Base-by-base conservation (phyloP, 768 basidiomycete species). In the Leucosporidium scottii region DNA sequence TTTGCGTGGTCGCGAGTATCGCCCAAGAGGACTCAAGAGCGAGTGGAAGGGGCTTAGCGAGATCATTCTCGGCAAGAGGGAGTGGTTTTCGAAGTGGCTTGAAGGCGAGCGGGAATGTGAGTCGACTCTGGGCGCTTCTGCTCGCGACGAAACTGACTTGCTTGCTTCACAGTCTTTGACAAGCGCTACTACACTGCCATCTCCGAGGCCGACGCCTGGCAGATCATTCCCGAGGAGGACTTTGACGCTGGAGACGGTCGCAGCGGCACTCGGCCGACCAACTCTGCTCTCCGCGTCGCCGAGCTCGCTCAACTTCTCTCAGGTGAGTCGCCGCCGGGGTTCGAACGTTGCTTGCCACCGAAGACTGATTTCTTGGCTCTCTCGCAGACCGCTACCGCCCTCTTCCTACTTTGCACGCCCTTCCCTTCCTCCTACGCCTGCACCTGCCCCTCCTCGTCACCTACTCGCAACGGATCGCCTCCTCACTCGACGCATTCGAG, bases 1-100 rank as follows among this genome's bases (percentile, higher is more conserved):
- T 27, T 75, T 97, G 48, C 79, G 81, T 23, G 88, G 89, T 70
- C 85, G 71, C 5, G 90, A 88, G 0, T 96, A 91, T 75, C 28
- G 79, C 79, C 34, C 78, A 88, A 18, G 34, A 47, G 30, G 60
- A 30, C 23, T 47, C 55, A 49, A 57, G 2, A 18, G 36, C 27
- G 78, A 80, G 31, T 91, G 89, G 89, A 82, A 85, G 64, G 93
- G 96, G 0, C 80, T 91, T 47, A 88, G 89, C 71, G 86, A 87
- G 30, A 83, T 90, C 27, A 85, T 99, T 15, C 82, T 99, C 6
- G 89, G 86, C 10, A 85, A 86, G 68, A 82, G 84, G 61, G 88
- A 90, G 65, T 98, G 93, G 93, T 97, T 93, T 75, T 84, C 87
- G 51, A 83, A 85, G 4, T 99, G 96, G 96, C 78, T 96, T 44